Evolutionary conservation across 768 basidiomycete species (phyloP), one percentile per base, ranked within the genome.

Genomic region (Termitomyces sp.): DNA sequence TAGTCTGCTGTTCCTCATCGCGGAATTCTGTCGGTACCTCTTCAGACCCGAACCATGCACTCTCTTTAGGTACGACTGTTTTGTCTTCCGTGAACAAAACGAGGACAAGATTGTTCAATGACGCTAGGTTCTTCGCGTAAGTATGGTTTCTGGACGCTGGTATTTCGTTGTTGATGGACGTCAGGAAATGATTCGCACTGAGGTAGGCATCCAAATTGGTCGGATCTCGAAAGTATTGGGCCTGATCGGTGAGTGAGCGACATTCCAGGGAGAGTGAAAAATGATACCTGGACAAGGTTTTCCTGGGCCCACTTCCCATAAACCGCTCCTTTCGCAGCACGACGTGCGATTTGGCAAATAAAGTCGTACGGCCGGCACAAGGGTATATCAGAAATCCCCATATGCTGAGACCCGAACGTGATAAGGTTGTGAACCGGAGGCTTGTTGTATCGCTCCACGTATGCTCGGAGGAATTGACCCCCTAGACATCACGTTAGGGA

Each of bases 391-490:
- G 89, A 85, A 39, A 93, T 77, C 27, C 92, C 92, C 87, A 92
- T 91, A 66, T 93, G 91, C 59, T 91, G 91, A 20, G 89, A 86
- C 45, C 92, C 93, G 67, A 95, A 93, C 0, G 91, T 93, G 47
- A 95, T 83, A 61, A 95, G 82, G 69, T 93, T 95, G 69, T 86
- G 76, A 4, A 93, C 75, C 0, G 86, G 86, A 0, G 91, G 93
- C 3, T 70, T 67, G 67, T 93, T 93, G 69, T 86, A 86, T 24
- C 83, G 76, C 64, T 94, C 88, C 20, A 89, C 82, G 63, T 91
- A 94, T 32, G 87, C 91, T n/a, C 93, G 83, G 37, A 93, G 79
- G 70, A 95, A 94, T 67, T 93, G 93, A 5, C 92, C 92, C 20
- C 87, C 88, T 87, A 59, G 24, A 20, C 46, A 56, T 30, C 16